A percentile compares a stretch with the other conserved stretches of the same genome.
Evolutionary conservation across 1,284 basidiomycete species (phyloP).

Genomic region (Ceratobasidium sp.): DNA sequence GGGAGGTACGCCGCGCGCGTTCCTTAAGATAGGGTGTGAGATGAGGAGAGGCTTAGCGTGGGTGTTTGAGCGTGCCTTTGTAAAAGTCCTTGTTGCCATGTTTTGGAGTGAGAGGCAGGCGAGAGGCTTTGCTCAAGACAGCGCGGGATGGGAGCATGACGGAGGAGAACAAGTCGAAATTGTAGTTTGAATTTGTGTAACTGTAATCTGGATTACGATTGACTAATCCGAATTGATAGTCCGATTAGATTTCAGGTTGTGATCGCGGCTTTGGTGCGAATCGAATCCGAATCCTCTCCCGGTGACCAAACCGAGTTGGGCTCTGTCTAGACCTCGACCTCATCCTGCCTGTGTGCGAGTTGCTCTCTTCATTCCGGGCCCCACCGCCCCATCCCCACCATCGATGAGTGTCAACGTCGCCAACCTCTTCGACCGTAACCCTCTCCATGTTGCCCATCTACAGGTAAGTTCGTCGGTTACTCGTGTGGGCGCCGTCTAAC

Average conservation of each 20-base stretch:
- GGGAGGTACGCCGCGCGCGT: conserved; percentile 85
- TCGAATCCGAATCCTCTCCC: too few species aligned
- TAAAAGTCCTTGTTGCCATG: conserved; percentile 93
- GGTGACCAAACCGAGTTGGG: too few species aligned
- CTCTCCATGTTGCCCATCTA: conserved; percentile 41
- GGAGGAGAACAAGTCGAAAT: background rate
- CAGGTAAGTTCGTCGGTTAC: conserved; percentile 2
- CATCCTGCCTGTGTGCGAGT: too few species aligned
- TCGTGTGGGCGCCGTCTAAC: background rate
- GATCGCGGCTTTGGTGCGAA: too few species aligned
- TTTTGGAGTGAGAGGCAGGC: conserved; percentile 84
- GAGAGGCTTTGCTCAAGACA: conserved; percentile 66
- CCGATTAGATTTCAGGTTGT: too few species aligned
- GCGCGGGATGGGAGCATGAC: conserved; percentile 47
- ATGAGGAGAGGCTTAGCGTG: background rate
- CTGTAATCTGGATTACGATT: too few species aligned
- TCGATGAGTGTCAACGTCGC: conserved; percentile 9
- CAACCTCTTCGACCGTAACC: conserved; percentile 33
- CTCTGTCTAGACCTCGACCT: too few species aligned
- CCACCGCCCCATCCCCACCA: too few species aligned
- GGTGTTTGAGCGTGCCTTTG: conserved; percentile 72
- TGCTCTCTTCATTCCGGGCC: too few species aligned
- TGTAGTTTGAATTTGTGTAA: background rate
- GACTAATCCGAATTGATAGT: too few species aligned
- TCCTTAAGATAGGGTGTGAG: conserved; percentile 63